Base-by-base conservation (phyloP, 768 basidiomycete species). In the Tylopilus sp. region DNA sequence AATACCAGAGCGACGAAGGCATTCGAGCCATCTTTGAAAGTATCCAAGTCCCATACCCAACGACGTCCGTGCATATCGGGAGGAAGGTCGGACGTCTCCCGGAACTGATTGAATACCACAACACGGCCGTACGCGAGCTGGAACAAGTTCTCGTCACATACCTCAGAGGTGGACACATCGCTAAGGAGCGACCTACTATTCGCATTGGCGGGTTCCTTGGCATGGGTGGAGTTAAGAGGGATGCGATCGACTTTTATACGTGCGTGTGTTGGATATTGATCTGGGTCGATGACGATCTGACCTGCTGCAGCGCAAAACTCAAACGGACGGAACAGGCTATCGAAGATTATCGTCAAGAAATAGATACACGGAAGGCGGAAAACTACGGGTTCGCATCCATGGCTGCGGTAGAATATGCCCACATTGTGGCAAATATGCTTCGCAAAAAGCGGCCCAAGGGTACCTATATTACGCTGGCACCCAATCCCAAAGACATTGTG, bases 241-340 rank as follows among this genome's bases (percentile, higher is more conserved):
- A 98, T 68, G 92, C 95, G 2, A 98, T 98, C 59, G 91, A 98
- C 44, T 91, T 83, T 67, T 93, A 95, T 69, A 91, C 87, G 89
- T 92, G 63, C 59, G 89, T 78, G n/a, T 47, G 38, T 41, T 18
- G 20, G 25, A n/a, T 46, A 36, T 26, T 30, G 25, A 18, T 13
- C 15, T 38, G 5, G n/a, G 9, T n/a, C 40, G 44, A 25, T 43
- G 9, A 7, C 9, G 26, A 44, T 43, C 48, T 61, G 40, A 63
- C 39, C 2, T 30, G 35, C 53, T 48, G 33, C 49, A 77, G 75
- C 40, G 70, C 69, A 13, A 79, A 74, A 53, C 68, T 80, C 20
- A 65, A 62, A 61, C 81, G 83, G 17, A 86, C 90, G 1, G 90
- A 95, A 64, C 75, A 74, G 22, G 81, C 84, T 1, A 85, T 91